Base-by-base conservation (phyloP, 164 flowering plant species). In the Aristolochia californica region DNA sequence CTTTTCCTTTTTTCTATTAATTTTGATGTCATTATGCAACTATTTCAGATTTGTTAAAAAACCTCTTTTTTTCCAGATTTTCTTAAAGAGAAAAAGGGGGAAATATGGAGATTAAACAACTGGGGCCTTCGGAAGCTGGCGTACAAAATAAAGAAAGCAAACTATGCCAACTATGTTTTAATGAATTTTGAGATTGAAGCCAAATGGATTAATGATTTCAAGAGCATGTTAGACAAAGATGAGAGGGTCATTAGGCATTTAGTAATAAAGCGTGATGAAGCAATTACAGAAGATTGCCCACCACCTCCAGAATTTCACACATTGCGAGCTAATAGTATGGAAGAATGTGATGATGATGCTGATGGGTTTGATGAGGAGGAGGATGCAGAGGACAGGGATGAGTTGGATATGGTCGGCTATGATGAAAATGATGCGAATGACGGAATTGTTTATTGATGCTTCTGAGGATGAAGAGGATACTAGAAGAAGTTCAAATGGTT, bases 101-200 rank as follows among this genome's bases (percentile, higher is more conserved):
- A 61, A 76, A 59, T 84, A 44, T 87, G 91, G 89, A 83, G 96
- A 70, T 27, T 82, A 55, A 87, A 72, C 60, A 88, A 93, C 61
- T 93, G 98, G 98, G 98, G 98, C 17, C 77, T 87, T 50, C 82
- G 98, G 14, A 78, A 85, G 66, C 71, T 93, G 44, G 97, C 97
- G 24, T 93, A 93, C 83, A 80, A 78, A 71, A 93, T 93, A 76
- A 67, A 80, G 71, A 89, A 87, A 69, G 96, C 98, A 22, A 78
- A 65, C 22, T 68, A 80, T 57, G 98, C 98, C 47, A 83, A 87
- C 61, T 93, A 93, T 67, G 71, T 93, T 2, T 69, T 89, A 74
- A 89, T 89, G 97, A 93, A 93, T 74, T 83, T 93, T 55, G 98
- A 93, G 78, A 4, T 89, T 62, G 96, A 78, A 63, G 85, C 91